A percentile compares a stretch with the other conserved stretches of the same genome.
These are phyloP conservation scores for Pterocarpus macrocarpus DNA, from an alignment of 306 rosid species.

Conservation along the genomic window DNA sequence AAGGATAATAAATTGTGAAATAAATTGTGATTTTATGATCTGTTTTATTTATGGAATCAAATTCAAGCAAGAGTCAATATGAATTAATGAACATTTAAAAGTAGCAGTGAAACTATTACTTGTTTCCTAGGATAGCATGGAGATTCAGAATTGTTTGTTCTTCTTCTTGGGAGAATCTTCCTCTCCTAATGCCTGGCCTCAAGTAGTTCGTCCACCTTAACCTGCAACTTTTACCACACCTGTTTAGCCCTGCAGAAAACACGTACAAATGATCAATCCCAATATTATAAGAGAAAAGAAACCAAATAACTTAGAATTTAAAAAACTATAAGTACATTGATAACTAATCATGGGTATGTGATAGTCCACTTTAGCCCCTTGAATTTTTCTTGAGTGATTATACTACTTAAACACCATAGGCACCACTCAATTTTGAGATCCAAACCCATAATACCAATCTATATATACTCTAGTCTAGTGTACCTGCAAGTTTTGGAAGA, in stretches of 20 bases:
- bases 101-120: conserved; percentile 19
- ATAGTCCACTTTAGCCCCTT: no score
- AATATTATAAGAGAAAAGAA: background rate
- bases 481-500: conserved; percentile 44
- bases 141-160: conserved; percentile 17
- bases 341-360: no score
- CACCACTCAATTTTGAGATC: no score
- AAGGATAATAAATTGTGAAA: background rate
- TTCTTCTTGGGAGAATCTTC: conserved; percentile 41
- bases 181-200: conserved; percentile 46
- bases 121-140: conserved; percentile 40
- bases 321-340: no score
- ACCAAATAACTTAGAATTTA: no score
- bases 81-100: no score
- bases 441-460: no score
- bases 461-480: background rate
- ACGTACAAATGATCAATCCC: background rate
- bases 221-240: conserved; percentile 47
- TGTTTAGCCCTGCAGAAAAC: conserved; percentile 33
- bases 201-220: conserved; percentile 42
- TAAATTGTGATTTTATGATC: no score
- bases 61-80: background rate
- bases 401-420: no score
- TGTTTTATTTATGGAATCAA: background rate
- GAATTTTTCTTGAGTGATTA: background rate